Evolutionary conservation across 441 rosid genomes (phyloP), one percentile per base, ranked within the genome.

Genomic region (Raphanus hybrid): DNA sequence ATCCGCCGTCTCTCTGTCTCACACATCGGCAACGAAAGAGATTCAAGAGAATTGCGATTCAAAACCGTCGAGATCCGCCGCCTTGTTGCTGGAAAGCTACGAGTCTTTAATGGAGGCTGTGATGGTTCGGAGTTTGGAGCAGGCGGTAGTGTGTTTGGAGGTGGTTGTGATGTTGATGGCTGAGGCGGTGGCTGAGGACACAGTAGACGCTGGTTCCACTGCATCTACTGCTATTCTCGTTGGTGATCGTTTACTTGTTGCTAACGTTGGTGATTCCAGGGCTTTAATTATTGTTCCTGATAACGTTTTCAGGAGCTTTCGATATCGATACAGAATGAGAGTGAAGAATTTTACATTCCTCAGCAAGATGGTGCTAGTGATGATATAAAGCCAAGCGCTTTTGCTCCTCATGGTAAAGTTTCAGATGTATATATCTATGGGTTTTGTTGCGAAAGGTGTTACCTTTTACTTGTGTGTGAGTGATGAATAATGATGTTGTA

Each of bases 241-340:
- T 61, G 95, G 98, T 67, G 90, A 89, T 70, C 96, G 98, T 67
- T 83, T 95, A 81, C 89, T 93, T 61, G 98, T 95, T 79, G 99
- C 99, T 7, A 95, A 95, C 85, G 99, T 95, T 71, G 99, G 99
- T 60, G 99, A 95, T 79, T 95, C 98, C 41, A 90, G 95, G 85
- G 98, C 98, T 63, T 95, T 95, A 29, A 29, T 29, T 29, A 29
- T 29, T 29, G 34, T 29, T 29, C 34, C 34, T 61, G 55, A 45
- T 2, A 60, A 20, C n/a, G 58, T 52, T 60, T 55, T 23, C 69
- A 69, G 79, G 45, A 62, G 5, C 35, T 55, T 70, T 0, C 3
- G 60, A n/a, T 45, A 5, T 34, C 76, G 1, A 0, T 5, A 8
- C 71, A 71, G 67, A 58, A 2, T 15, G 76, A 71, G 57, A 1